Conservation (phyloP, 768 basidiomycete genomes). For the Cyathus striatus region DNA sequence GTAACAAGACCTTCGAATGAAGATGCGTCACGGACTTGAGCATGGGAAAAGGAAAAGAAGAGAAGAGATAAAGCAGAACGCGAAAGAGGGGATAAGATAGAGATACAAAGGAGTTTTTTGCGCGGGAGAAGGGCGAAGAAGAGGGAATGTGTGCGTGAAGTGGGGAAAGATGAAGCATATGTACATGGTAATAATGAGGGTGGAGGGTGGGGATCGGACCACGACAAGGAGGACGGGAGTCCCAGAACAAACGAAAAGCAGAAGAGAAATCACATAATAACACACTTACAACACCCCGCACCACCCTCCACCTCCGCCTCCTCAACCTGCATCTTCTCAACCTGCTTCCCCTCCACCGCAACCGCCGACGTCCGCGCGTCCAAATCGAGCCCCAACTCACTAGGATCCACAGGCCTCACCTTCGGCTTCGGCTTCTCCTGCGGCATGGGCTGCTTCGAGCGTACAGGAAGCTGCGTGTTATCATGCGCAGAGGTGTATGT, state of each 20-base stretch:
- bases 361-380: conserved; percentile 4
- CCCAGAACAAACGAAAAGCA: no score
- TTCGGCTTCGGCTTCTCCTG: conserved; percentile 40
- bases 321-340: conserved; percentile 20
- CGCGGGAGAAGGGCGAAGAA: no score
- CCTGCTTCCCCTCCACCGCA: conserved; percentile 15
- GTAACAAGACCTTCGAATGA: no score
- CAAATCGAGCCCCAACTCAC: no score
- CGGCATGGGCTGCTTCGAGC: conserved; percentile 59
- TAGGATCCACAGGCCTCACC: conserved; percentile 7
- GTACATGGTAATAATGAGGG: no score
- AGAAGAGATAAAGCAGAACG: not conserved
- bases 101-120: not conserved
- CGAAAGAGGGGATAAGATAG: not conserved
- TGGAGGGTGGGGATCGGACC: no score
- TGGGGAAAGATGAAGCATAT: no score
- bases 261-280: conserved; percentile 63
- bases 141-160: no score
- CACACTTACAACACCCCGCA: conserved; percentile 70
- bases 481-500: conserved; percentile 16
- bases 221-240: no score
- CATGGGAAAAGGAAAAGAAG: not conserved
- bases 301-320: conserved; percentile 21
- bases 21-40: no score
- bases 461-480: conserved; percentile 20